Base-by-base conservation (phyloP, 164 flowering plant genomes). In the Chimonanthus praecox region DNA sequence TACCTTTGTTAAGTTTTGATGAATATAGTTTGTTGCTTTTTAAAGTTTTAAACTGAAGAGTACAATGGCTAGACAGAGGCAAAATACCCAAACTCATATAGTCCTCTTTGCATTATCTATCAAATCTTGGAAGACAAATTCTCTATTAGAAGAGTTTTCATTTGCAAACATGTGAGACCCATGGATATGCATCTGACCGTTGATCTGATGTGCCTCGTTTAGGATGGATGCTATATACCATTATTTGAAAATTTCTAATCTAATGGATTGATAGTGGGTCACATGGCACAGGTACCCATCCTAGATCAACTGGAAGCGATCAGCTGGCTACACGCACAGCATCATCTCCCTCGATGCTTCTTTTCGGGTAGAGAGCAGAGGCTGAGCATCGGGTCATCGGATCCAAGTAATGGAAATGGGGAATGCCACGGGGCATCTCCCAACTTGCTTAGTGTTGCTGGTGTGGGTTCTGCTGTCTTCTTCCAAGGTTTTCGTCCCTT, bases 401-500 rank as follows among this genome's bases (percentile, higher is more conserved):
- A 75, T 21, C 51, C 74, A 9, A 68, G 69, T 44, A 49, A 44
- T 71, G 89, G 84, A 21, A 47, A 20, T 69, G 89, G 85, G 16
- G 76, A 78, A 71, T 73, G 64, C 43, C 62, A 71, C 48, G 64
- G 45, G 47, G 6, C 2, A 0, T 76, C 21, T 49, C 74, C 63
- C 10, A 75, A 82, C 63, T 75, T 91, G 75, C 78, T 91, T 71
- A 89, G 92, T 68, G 89, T 93, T 15, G 96, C 97, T 6, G 99
- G 99, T 2, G 78, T 95, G 0, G 99, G 99, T 2, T 84, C 95
- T 18, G 97, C 99, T 0, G 97, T 93, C 61, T 88, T 82, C 85
- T 95, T 95, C 74, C 88, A 81, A 9, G 80, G 82, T 18, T 75
- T 82, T 21, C 82, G 50, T 47, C 90, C 96, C 3, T 95, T 95